These are phyloP conservation scores for Leccinum obscurum DNA, from an alignment of 768 basidiomycete genomes.

Conservation along the genomic window DNA sequence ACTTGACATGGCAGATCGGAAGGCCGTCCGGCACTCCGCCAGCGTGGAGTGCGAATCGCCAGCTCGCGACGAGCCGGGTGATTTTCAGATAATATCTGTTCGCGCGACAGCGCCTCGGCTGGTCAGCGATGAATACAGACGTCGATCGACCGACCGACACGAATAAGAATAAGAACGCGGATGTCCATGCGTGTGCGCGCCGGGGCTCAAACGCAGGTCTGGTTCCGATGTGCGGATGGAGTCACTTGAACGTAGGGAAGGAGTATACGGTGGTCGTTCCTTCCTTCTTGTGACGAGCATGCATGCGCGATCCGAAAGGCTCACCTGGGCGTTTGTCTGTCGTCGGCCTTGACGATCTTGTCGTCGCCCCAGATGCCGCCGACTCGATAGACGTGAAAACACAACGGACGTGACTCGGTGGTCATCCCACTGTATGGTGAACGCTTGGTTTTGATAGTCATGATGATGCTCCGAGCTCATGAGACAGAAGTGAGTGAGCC, in stretches of 20 bases:
- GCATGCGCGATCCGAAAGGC: not conserved
- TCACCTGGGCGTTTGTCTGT: conserved; percentile 28
- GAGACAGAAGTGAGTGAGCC: not conserved
- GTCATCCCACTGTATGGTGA: conserved; percentile 4
- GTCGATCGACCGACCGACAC: not conserved
- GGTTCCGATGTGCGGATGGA: not conserved
- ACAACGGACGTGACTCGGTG: conserved; percentile 10
- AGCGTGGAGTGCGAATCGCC: conserved; percentile 25
- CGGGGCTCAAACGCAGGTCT: not conserved
- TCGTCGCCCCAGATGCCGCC: conserved; percentile 32
- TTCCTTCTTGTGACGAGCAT: not conserved
- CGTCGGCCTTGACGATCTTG: conserved; percentile 30
- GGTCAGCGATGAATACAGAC: no score
- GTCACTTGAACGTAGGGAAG: no score
- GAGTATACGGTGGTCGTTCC: no score
- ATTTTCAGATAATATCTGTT: conserved; percentile 28
- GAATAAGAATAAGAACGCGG: not conserved
- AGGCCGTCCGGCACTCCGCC: conserved; percentile 20
- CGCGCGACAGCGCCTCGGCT: no score
- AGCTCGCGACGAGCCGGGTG: conserved; percentile 16
- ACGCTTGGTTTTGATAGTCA: conserved; percentile 1
- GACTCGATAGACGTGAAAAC: conserved; percentile 30
- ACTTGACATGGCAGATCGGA: conserved; percentile 26
- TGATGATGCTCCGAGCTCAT: not conserved
- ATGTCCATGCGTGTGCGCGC: not conserved